Evolutionary conservation across 352 stramenopile species (phyloP), one percentile per base, ranked within the genome.

Genomic region (Phytophthora aleatoria): DNA sequence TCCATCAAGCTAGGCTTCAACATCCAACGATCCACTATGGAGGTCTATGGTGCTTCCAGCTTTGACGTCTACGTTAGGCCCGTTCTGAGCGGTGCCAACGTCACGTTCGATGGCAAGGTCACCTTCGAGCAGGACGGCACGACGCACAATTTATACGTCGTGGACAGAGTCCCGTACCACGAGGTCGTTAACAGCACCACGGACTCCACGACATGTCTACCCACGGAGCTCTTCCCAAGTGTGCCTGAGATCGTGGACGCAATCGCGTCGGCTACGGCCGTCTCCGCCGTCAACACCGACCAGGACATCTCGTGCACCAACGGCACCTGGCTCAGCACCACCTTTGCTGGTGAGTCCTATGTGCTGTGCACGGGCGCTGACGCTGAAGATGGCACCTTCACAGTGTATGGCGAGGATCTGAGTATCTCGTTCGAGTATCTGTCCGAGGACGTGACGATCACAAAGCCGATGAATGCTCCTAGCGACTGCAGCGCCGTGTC

Each of bases 11-110:
- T 85, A 6, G 64, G 49, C 6, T 77, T 89, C 71, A 69, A 73
- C 35, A 73, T 82, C 59, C 80, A 87, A 51, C 77, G 80, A 20
- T 69, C 60, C 47, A 74, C 77, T 16, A 87, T 89, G 77, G 64
- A 70, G 12, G 64, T 85, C 41, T 78, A 87, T 49, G 73, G 76
- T n/a, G 36, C 72, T 33, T 69, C 67, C 47, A 64, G 52, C 48
- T 83, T 87, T 13, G 66, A 79, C 26, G 61, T 85, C 31, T 72
- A 82, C 57, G 71, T 81, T 12, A 81, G 75, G 44, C 75, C 71
- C 8, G 59, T 74, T 2, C 44, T 75, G 2, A 66, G 49, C 10
- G 60, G 54, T 7, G 52, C 43, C 57, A 71, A 69, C 54, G 58
- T 61, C 45, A 61, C 65, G 0, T 86, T 89, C 57, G 76, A 88